A percentile compares a stretch with the other conserved stretches of the same genome.
Evolutionary conservation across 2,329 filamentous ascomycete species (phyloP).

Genomic region (Fusarium sp.): DNA sequence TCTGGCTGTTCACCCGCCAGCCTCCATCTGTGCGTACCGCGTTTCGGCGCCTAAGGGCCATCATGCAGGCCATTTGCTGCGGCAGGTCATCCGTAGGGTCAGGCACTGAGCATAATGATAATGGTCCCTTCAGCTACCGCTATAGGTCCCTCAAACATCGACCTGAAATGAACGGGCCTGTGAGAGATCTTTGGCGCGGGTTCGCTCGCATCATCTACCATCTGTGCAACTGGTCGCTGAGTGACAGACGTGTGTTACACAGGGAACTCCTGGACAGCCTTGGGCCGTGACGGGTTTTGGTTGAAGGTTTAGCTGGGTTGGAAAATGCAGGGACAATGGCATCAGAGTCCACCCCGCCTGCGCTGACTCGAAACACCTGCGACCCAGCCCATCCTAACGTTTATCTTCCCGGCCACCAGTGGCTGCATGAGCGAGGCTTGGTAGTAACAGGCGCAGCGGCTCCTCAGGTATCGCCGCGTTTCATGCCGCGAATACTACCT

Average conservation of each 20-base stretch:
- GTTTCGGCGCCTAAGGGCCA: slow-evolving; percentile 19
- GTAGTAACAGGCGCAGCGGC: slow-evolving; percentile 18
- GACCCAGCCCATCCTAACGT: background rate
- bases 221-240: slow-evolving; percentile 39
- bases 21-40: slow-evolving; percentile 26
- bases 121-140: slow-evolving; percentile 32
- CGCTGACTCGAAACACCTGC: slow-evolving; percentile 8
- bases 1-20: background rate
- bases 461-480: slow-evolving; percentile 34
- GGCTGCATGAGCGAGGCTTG: slow-evolving; percentile 26
- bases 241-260: slow-evolving; percentile 36
- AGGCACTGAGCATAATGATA: slow-evolving; percentile 9
- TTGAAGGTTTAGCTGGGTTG: slow-evolving; percentile 17
- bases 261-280: slow-evolving; percentile 39
- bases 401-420: slow-evolving; percentile 4
- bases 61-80: slow-evolving; percentile 16
- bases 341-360: slow-evolving; percentile 32
- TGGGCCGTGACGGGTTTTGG: slow-evolving; percentile 25
- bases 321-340: slow-evolving; percentile 27
- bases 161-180: slow-evolving; percentile 37
- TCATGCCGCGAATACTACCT: slow-evolving; percentile 25
- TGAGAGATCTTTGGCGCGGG: slow-evolving; percentile 28
- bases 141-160: slow-evolving; percentile 22
- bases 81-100: slow-evolving; percentile 17
- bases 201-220: slow-evolving; percentile 34